Conservation (phyloP, 441 rosid genomes). For the Euphorbia corollata region DNA sequence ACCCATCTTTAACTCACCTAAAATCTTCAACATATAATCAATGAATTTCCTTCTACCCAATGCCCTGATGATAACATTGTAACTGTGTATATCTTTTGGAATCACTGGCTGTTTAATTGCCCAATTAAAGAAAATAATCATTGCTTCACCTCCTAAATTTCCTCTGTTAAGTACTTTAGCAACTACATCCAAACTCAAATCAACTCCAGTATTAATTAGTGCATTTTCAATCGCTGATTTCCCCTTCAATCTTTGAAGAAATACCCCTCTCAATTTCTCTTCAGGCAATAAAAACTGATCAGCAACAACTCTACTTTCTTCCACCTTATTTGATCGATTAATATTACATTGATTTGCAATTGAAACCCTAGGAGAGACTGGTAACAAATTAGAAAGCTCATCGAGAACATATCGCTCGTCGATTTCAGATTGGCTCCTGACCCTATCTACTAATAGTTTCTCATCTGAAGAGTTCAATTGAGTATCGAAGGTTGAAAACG, state of each 20-base stretch:
- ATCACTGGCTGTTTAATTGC: slow-evolving; percentile 51
- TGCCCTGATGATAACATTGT: slow-evolving; percentile 52
- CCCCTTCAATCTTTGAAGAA: slow-evolving; percentile 64
- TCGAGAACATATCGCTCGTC: slow-evolving; percentile 46
- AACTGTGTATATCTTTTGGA: slow-evolving; percentile 37
- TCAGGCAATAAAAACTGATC: slow-evolving; percentile 57
- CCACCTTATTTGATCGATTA: slow-evolving; percentile 11
- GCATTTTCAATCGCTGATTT: slow-evolving; percentile 43
- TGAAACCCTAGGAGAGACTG: slow-evolving; percentile 24
- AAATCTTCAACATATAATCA: slow-evolving; percentile 37
- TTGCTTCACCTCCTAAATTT: slow-evolving; percentile 60
- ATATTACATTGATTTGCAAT: slow-evolving; percentile 15
- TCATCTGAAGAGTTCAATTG: slow-evolving; percentile 11
- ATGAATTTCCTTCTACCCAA: slow-evolving; percentile 67
- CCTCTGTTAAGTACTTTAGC: slow-evolving; percentile 58
- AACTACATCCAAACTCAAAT: slow-evolving; percentile 47
- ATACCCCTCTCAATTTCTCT: slow-evolving; percentile 77
- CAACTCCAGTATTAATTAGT: slow-evolving; percentile 38
- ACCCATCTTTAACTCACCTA: slow-evolving; percentile 35
- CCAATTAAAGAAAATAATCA: slow-evolving; percentile 70
- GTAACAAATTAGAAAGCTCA: slow-evolving; percentile 56
- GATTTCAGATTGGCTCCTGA: slow-evolving; percentile 13
- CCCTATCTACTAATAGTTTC: slow-evolving; percentile 13
- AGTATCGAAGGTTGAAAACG: slow-evolving; percentile 20
- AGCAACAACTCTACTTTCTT: slow-evolving; percentile 23